Evolutionary conservation across 2,329 filamentous ascomycete genomes (phyloP), one percentile per base, ranked within the genome.

Genomic region (Aotearoamyces nothofagi): DNA sequence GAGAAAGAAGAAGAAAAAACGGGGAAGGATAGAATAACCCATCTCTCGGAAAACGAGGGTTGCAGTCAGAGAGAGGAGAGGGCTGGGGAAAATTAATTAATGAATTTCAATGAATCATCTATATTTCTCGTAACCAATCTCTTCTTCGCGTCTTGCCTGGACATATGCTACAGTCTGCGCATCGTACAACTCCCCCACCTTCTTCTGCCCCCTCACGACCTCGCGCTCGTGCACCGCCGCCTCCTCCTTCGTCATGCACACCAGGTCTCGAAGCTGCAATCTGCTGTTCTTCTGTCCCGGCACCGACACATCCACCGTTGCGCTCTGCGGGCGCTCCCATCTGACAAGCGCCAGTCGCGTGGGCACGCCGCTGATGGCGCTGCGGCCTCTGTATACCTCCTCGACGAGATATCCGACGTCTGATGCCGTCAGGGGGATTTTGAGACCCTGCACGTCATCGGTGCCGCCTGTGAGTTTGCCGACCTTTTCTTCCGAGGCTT

Each of bases 231-330:
- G 90, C 33, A 68, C 63, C 10, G 63, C 56, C 3, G 79, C 81
- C 53, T 94, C 86, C 36, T 94, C 86, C 51, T 86, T 92, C 1
- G 86, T 94, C 81, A 94, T 82, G 43, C 79, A 80, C 0, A 93
- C 84, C 35, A 94, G 49, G 25, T 92, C 76, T 15, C 66, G 62
- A 41, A 87, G 54, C 17, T 61, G 53, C 4, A 96, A 41, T 3
- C 63, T 66, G n/a, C 80, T 75, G 25, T 66, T 72, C 46, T 80
- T 92, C 51, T 96, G 86, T 13, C 75, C 71, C n/a, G 74, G 64
- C 22, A 70, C 68, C 17, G 63, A 64, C 30, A 69, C 60, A 23
- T 84, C 77, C 9, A 82, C 59, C 9, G 52, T 56, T 26, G 66
- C 56, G 32, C 68, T 59, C 52, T 5, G 55, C 53, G 80, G 83